phyloP scores from a whole-genome alignment of 1,284 basidiomycete genomes.

The Fomitopsis pinicola region DNA sequence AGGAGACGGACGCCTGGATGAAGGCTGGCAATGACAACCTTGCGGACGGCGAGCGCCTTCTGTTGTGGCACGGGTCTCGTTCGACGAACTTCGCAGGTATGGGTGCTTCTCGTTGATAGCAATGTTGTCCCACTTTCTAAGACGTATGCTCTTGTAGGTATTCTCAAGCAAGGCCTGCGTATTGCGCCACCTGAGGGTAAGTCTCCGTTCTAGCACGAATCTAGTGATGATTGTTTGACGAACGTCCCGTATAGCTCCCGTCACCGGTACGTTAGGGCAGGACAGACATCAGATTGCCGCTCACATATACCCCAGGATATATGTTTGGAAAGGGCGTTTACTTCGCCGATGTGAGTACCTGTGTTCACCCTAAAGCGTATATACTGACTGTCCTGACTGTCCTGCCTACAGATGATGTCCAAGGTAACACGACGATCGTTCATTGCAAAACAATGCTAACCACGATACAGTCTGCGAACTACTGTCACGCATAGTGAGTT shows the following conservation, averaged over 20 bases:
- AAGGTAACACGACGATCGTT: conserved; percentile 34
- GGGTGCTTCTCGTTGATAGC: neutral
- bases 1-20: conserved; percentile 49
- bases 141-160: conserved; percentile 31
- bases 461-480: conserved; percentile 45
- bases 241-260: conserved; percentile 35
- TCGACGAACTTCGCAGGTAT: conserved; percentile 61
- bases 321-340: conserved; percentile 73
- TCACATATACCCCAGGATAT: conserved; percentile 32
- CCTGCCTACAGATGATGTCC: conserved; percentile 48
- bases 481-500: conserved; percentile 49
- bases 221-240: neutral
- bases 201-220: neutral
- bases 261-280: conserved; percentile 32
- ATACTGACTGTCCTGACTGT: neutral
- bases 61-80: conserved; percentile 66
- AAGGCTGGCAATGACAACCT: conserved; percentile 43
- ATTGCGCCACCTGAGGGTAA: conserved; percentile 66
- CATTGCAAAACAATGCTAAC: neutral
- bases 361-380: neutral
- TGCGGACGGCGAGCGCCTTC: conserved; percentile 46
- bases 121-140: neutral
- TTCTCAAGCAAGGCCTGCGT: conserved; percentile 60
- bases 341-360: conserved; percentile 52
- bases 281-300: neutral